Base-by-base conservation (phyloP, 2,329 filamentous ascomycete genomes). In the Xylariaceae sp. region DNA sequence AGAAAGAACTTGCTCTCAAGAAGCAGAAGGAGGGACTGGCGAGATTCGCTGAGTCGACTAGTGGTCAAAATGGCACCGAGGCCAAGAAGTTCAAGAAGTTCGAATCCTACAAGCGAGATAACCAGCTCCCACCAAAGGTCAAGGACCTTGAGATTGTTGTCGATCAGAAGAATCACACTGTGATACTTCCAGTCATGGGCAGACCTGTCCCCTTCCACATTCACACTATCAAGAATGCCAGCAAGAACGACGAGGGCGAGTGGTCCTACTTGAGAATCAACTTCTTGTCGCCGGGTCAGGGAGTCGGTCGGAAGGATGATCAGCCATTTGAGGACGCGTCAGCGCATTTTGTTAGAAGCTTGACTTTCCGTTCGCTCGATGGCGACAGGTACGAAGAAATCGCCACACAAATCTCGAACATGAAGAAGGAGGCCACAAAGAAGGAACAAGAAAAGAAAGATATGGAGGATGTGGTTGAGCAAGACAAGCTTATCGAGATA, bases 1-100 rank as follows among this genome's bases (percentile, higher is more conserved):
- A 99, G 73, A 96, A 92, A 73, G 90, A 96, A 71, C 82, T 88
- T 15, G 89, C 92, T 4, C 69, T 79, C 13, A 96, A 93, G 80
- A 97, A 97, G 77, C 92, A 96, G 69, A 87, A 88, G 67, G 89
- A 96, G 68, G 94, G 94, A 55, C 76, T 96, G 23, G 88, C 87
- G 15, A 84, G 91, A 64, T 99, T 95, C 72, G 86, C 90, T 48
- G 91, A 96, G 70, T 89, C 90, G 0, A 92, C 89, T 0, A 88
- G 87, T 60, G 90, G 88, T 59, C 82, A 93, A 64, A 94, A 96
- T 69, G 94, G 93, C 39, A 87, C 87, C n/a, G 88, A 94, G 66
- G 88, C 95, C 73, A 97, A 97, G 81, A 96, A 93, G 77, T 97
- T 99, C 81, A 97, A 97, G 79, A 90, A 92, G 58, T 99, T 97